Base-by-base conservation (phyloP, 2,329 filamentous ascomycete species). In the Neonectria neomacrospora region DNA sequence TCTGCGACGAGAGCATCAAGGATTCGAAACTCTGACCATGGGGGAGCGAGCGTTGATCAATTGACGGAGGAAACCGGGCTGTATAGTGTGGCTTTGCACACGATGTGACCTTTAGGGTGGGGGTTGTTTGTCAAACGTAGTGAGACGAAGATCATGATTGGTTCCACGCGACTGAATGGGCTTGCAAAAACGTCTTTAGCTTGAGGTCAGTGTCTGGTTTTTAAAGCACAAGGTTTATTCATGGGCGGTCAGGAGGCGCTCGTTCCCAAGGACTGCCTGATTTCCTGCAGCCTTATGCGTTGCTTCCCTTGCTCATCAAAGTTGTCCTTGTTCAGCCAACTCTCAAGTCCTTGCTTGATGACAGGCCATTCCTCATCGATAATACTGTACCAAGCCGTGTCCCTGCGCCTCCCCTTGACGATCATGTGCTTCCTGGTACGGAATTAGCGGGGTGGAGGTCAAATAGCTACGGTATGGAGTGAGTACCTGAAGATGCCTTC, bases 381-480 rank as follows among this genome's bases (percentile, higher is more conserved):
- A 8, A 90, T 84, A 22, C 86, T 84, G 58, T 82, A 86, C 86
- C 86, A 91, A 3, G 83, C 81, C 0, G 87, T 88, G 71, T 91
- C 88, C 45, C 89, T 77, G 55, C 78, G 82, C 22, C 81, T 76
- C 0, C 86, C 88, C 67, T 86, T 88, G 8, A 85, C 69, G 30
- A 90, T 79, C 82, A 89, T 82, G 71, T 91, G 87, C 65, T 88
- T 85, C 56, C 77, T 78, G 54, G 11, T 18, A 18, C 0, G 3
- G 7, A 6, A 12, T 54, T n/a, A 66, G 16, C 18, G 7, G 1
- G 2, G 4, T 2, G 5, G 0, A 5, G 10, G 2, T 6, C 2
- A 12, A 14, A 48, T 5, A 30, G 9, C 6, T 11, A 6, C 5
- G 2, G n/a, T 0, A 8, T 41, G 14, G 28, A 53, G 16, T 2